Percentiles rank a stretch among this genome's conserved stretches.
Evolutionary conservation across 2,329 filamentous ascomycete species (phyloP).

Genomic region (Lecanicillium sp.): DNA sequence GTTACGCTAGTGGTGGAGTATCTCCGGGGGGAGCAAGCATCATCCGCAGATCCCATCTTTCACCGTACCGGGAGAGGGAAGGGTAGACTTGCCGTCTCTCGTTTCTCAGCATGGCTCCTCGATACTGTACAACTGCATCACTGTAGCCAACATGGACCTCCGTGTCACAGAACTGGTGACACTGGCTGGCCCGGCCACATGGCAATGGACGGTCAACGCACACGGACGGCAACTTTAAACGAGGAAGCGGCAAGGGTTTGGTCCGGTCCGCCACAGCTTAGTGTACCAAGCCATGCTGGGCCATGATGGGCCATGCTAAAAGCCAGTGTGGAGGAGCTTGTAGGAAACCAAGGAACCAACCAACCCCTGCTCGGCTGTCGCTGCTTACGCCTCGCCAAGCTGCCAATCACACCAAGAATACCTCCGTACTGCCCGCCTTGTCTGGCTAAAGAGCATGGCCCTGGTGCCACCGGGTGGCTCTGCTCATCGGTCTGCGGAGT

Average conservation of each 20-base stretch:
- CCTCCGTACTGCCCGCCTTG: neutral
- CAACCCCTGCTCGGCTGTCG: slow-evolving; percentile 9
- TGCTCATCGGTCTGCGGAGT: neutral
- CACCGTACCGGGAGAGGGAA: neutral
- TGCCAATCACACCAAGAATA: slow-evolving; percentile 3
- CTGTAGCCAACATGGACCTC: neutral
- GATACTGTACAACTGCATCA: neutral
- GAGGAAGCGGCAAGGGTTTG: slow-evolving; percentile 1
- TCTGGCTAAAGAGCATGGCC: too few species aligned
- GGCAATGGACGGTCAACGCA: too few species aligned
- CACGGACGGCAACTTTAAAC: neutral
- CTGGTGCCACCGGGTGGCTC: too few species aligned
- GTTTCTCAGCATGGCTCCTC: neutral
- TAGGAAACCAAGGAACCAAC: neutral
- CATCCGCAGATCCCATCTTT: slow-evolving; percentile 6
- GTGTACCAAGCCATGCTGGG: neutral
- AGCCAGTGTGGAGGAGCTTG: slow-evolving; percentile 1
- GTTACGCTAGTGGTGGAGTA: slow-evolving; percentile 3
- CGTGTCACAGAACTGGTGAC: neutral
- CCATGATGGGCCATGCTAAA: too few species aligned
- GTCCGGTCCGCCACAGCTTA: neutral
- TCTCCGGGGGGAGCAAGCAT: neutral
- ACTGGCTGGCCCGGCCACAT: neutral
- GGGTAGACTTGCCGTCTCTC: neutral
- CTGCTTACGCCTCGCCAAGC: slow-evolving; percentile 6